Base-by-base conservation (phyloP, 2,329 filamentous ascomycete genomes). In the Colletotrichum sansevieriae region DNA sequence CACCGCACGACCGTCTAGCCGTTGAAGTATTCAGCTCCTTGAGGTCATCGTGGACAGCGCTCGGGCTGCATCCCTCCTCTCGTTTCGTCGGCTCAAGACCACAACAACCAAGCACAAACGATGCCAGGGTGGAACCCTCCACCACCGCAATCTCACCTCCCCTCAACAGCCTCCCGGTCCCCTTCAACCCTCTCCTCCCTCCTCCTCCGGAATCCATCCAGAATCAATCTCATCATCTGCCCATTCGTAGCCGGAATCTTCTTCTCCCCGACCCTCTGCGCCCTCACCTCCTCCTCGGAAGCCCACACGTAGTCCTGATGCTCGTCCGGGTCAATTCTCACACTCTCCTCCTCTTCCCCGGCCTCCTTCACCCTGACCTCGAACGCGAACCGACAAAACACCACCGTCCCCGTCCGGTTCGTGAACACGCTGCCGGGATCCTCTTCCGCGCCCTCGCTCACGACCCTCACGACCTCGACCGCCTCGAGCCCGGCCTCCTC, bases 401-500 rank as follows among this genome's bases (percentile, higher is more conserved):
- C 67, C 47, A 65, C 71, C 52, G 68, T 74, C 3, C 79, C 78
- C 2, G 71, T 76, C 11, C 78, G 71, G 46, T 80, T 81, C 11
- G 76, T 76, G 62, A 82, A 81, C 13, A 76, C 71, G 3, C 72
- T 73, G 0, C 76, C 75, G 2, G 70, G 71, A 43, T 72, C 73
- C 0, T 62, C 70, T 15, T 56, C 61, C 2, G 56, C 20, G 3
- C 76, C 76, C 52, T 78, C 76, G 15, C 74, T 74, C 6, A 82
- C 72, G 13, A 76, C 70, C 35, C 60, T 22, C 44, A 68, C 59
- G 51, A 83, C 71, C 37, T 73, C 73, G 11, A 55, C 71, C 4
- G 77, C 78, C 35, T 71, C 60, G 4, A 86, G 74, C 0, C 83
- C 82, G 9, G 82, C 73, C 74, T 86, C 84, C 74, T 87, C 85